phyloP scores from a whole-genome alignment of 768 basidiomycete species.

The Amanita phalloides region DNA sequence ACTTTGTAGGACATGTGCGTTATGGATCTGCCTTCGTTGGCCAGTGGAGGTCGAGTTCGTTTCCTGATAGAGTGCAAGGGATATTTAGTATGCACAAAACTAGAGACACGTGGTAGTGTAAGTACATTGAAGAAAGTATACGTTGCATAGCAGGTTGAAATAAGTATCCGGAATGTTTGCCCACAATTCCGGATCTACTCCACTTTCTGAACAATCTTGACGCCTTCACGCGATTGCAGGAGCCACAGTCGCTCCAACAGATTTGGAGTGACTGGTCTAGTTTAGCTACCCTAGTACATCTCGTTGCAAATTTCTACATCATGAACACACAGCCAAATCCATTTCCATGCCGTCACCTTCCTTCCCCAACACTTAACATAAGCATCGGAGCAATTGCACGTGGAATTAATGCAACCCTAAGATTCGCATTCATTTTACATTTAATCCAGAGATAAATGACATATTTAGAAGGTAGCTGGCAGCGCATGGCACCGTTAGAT shows the following conservation, averaged over 20 bases:
- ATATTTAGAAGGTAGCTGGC: neutral
- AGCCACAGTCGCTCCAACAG: too few relatives aligned
- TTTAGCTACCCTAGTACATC: too few relatives aligned
- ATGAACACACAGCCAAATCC: neutral
- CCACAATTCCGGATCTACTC: too few relatives aligned
- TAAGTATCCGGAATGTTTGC: too few relatives aligned
- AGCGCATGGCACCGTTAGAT: neutral
- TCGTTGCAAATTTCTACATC: neutral
- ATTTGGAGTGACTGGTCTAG: too few relatives aligned
- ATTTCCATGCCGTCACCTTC: neutral
- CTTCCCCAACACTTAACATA: neutral
- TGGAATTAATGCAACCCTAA: neutral
- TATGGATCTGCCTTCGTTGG: conserved; percentile 42
- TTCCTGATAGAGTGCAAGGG: conserved; percentile 27
- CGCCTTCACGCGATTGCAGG: too few relatives aligned
- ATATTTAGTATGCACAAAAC: conserved; percentile 49
- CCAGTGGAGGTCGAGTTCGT: conserved; percentile 32
- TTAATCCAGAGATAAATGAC: neutral
- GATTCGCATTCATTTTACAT: neutral
- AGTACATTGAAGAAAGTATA: neutral
- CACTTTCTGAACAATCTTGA: too few relatives aligned
- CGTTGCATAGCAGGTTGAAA: neutral
- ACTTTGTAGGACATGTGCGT: conserved; percentile 45
- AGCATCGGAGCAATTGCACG: neutral
- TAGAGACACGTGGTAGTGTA: conserved; percentile 8